phyloP scores from a whole-genome alignment of 768 basidiomycete genomes.

The Kockovaella imperatae region DNA sequence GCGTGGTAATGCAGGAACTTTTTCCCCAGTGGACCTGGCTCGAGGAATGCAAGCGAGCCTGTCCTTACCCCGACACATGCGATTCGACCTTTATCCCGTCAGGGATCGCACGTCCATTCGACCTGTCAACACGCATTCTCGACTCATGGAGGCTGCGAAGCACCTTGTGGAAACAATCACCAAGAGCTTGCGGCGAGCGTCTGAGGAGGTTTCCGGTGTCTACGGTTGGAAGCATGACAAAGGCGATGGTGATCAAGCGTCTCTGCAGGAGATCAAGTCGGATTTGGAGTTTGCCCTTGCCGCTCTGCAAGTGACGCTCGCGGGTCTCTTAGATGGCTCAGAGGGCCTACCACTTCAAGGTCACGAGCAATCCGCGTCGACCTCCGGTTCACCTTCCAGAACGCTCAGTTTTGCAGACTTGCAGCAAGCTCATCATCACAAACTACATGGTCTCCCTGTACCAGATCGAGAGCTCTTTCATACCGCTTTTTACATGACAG shows the following conservation, averaged over 20 bases:
- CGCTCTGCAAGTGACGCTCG: slow-evolving; percentile 3
- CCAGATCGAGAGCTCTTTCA: slow-evolving; percentile 21
- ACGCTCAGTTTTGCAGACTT: too few relatives aligned
- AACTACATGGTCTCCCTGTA: slow-evolving; percentile 2
- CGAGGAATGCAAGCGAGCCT: not conserved
- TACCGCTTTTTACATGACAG: slow-evolving; percentile 36
- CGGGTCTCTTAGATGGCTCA: slow-evolving; percentile 2
- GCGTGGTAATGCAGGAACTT: too few relatives aligned
- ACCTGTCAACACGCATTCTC: not conserved
- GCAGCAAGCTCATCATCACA: not conserved
- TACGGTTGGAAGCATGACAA: not conserved
- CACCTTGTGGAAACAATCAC: not conserved
- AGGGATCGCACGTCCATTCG: not conserved
- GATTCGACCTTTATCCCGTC: not conserved
- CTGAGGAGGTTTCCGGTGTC: not conserved
- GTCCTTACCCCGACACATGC: not conserved
- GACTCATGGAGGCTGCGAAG: not conserved
- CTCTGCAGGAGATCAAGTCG: not conserved
- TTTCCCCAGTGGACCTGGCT: too few relatives aligned
- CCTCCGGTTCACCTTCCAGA: not conserved
- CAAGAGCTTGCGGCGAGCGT: not conserved
- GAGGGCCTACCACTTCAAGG: too few relatives aligned
- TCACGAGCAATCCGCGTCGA: not conserved
- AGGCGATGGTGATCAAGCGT: not conserved
- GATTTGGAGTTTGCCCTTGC: slow-evolving; percentile 5